Conservation (phyloP, 495 filamentous ascomycete genomes). For the Cercophora scortea region DNA sequence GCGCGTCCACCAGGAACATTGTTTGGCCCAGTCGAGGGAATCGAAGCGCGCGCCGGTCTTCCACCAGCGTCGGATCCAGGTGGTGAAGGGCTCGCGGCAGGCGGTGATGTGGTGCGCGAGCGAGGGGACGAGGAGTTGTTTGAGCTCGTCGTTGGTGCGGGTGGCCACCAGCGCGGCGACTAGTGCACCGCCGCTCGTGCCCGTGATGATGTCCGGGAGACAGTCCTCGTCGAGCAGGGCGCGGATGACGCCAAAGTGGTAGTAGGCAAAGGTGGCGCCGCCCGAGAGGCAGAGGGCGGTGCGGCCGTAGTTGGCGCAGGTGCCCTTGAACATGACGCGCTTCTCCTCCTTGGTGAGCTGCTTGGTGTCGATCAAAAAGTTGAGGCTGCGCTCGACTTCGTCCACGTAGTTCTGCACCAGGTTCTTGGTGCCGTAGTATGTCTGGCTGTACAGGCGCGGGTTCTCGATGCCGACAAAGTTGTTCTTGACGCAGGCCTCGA, state of each 20-base stretch:
- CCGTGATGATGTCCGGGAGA: conserved; percentile 88
- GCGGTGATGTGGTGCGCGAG: conserved; percentile 78
- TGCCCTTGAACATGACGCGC: conserved; percentile 73
- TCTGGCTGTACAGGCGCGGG: conserved; percentile 84
- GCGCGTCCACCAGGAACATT: conserved; percentile 79
- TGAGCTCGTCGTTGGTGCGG: conserved; percentile 83
- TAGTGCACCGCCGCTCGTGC: conserved; percentile 88
- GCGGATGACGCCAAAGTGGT: conserved; percentile 90
- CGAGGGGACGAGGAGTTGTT: conserved; percentile 74
- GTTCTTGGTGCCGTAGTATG: conserved; percentile 92
- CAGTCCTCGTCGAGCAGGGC: conserved; percentile 82
- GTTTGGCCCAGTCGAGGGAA: conserved; percentile 80
- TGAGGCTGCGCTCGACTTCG: conserved; percentile 61
- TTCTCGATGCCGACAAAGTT: conserved; percentile 97
- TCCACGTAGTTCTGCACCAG: conserved; percentile 84
- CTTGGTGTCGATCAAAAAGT: conserved; percentile 57
- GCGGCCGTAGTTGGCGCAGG: conserved; percentile 84
- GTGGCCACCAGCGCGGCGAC: conserved; percentile 85
- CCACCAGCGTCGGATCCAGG: conserved; percentile 82
- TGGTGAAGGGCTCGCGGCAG: conserved; percentile 67
- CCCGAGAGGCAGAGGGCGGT: conserved; percentile 90
- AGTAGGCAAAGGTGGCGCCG: conserved; percentile 94
- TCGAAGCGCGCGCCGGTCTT: conserved; percentile 91
- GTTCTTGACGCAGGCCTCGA: conserved; percentile 91
- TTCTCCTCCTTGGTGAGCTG: conserved; percentile 67